A percentile compares a stretch with the other conserved stretches of the same genome.
Evolutionary conservation across 169 alveolate genomes (phyloP).

Genomic region (Cryptosporidium meleagridis): DNA sequence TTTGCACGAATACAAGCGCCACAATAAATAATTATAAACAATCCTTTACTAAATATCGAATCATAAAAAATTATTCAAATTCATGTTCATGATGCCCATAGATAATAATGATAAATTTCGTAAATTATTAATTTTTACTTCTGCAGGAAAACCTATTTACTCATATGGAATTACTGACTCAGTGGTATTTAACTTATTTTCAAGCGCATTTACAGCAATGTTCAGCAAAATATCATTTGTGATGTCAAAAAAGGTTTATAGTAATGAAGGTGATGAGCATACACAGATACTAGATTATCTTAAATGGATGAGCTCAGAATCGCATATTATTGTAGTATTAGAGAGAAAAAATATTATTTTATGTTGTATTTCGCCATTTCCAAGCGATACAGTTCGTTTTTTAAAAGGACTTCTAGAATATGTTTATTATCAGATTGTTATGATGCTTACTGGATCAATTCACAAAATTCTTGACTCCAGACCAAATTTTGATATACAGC

Average conservation of each 20-base stretch:
- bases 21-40: background rate
- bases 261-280: background rate
- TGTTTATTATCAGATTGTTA: conserved; percentile 40
- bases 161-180: conserved; percentile 34
- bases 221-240: conserved; percentile 33
- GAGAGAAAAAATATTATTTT: conserved; percentile 35
- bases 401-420: conserved; percentile 52
- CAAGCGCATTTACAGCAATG: conserved; percentile 53
- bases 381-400: conserved; percentile 35
- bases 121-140: conserved; percentile 20
- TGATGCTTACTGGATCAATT: conserved; percentile 65
- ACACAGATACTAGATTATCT: conserved; percentile 11
- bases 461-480: conserved; percentile 60
- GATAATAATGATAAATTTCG: conserved; percentile 7
- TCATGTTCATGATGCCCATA: background rate
- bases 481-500: conserved; percentile 60
- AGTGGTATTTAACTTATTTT: background rate
- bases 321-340: conserved; percentile 30
- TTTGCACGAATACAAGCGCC: conserved; percentile 11
- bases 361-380: conserved; percentile 32
- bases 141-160: conserved; percentile 73
- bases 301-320: conserved; percentile 68
- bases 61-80: background rate
- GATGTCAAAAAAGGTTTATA: conserved; percentile 1
- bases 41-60: too few species aligned